These are phyloP conservation scores for Actinomucor elegans DNA, from an alignment of 371 early-diverging fungal species.

Conservation along the genomic window DNA sequence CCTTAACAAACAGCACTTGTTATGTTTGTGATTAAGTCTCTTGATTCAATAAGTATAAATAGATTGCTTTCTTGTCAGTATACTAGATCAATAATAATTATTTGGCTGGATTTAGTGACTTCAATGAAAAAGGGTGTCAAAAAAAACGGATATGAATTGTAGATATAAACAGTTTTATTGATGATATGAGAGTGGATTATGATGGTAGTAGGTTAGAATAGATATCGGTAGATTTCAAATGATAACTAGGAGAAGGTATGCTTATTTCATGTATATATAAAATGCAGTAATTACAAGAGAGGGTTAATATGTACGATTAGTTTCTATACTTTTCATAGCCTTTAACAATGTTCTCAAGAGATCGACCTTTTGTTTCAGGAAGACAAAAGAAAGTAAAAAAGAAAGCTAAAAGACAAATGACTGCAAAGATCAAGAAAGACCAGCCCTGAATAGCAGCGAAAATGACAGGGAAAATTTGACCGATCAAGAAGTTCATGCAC, in stretches of 20 bases:
- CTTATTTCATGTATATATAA: too few relatives aligned
- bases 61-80: too few relatives aligned
- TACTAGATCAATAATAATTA: too few relatives aligned
- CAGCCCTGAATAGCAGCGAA: slow-evolving; percentile 58
- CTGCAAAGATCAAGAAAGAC: slow-evolving; percentile 66
- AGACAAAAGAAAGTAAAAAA: slow-evolving; percentile 46
- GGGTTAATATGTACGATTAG: not conserved
- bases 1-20: too few relatives aligned
- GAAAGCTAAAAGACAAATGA: slow-evolving; percentile 17
- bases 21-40: too few relatives aligned
- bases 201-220: too few relatives aligned
- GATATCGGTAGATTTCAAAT: too few relatives aligned
- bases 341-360: slow-evolving; percentile 56
- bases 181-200: too few relatives aligned
- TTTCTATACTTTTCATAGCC: slow-evolving; percentile 2
- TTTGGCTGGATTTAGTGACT: too few relatives aligned
- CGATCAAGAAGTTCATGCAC: slow-evolving; percentile 51
- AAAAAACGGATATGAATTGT: not conserved
- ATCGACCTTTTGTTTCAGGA: slow-evolving; percentile 77
- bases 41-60: too few relatives aligned
- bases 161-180: too few relatives aligned
- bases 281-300: not conserved
- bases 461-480: slow-evolving; percentile 60
- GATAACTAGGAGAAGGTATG: too few relatives aligned
- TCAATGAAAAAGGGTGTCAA: not conserved